phyloP scores from a whole-genome alignment of 306 rosid species.

The Dryas alaskensis region DNA sequence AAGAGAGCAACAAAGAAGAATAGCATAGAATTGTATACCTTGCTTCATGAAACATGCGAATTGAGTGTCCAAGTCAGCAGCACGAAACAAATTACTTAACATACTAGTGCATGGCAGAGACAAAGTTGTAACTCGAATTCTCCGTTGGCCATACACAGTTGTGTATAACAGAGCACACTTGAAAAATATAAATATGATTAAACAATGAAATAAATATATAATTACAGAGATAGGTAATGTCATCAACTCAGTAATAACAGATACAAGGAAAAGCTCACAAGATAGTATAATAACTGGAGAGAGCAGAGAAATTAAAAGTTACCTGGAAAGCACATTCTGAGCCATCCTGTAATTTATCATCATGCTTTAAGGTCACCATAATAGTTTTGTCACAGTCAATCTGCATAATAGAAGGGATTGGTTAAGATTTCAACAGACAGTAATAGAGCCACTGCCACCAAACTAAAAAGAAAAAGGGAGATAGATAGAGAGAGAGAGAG shows the following conservation, averaged over 20 bases:
- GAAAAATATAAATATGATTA: neutral
- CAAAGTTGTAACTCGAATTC: slow-evolving; percentile 82
- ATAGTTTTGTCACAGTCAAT: slow-evolving; percentile 95
- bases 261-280: slow-evolving; percentile 16
- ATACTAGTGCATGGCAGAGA: slow-evolving; percentile 94
- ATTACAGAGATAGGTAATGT: neutral
- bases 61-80: slow-evolving; percentile 97
- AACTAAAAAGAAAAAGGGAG: neutral
- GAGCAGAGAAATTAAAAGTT: slow-evolving; percentile 28
- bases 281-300: neutral
- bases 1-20: neutral
- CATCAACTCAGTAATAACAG: neutral
- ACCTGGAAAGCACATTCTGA: slow-evolving; percentile 98
- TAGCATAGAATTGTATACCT: slow-evolving; percentile 49
- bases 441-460: neutral
- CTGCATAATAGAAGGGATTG: slow-evolving; percentile 37
- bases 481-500: no score
- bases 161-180: slow-evolving; percentile 99
- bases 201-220: neutral
- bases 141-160: slow-evolving; percentile 88
- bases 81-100: slow-evolving; percentile 90
- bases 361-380: slow-evolving; percentile 87
- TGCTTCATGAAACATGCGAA: slow-evolving; percentile 95
- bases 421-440: neutral
- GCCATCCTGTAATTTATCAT: slow-evolving; percentile 97